Conservation (phyloP, 2,329 filamentous ascomycete genomes). For the Gliomastix tumulicola region DNA sequence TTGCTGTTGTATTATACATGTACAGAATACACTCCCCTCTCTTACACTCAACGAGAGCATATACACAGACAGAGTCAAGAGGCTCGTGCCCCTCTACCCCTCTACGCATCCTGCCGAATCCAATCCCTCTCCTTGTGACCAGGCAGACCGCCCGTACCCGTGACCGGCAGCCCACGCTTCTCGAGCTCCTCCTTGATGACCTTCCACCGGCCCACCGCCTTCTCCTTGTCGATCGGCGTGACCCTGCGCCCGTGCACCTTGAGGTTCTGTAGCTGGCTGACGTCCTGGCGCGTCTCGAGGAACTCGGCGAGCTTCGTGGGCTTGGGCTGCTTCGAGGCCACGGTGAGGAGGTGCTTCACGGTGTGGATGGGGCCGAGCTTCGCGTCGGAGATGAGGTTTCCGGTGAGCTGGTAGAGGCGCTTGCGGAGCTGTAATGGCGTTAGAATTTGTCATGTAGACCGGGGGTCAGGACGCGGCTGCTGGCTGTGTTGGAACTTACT, state of each 20-base stretch:
- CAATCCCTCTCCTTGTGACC: constrained; percentile 36
- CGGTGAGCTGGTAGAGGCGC: constrained; percentile 74
- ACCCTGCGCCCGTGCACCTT: constrained; percentile 56
- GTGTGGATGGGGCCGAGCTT: constrained; percentile 51
- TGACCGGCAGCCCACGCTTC: constrained; percentile 53
- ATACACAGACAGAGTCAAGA: no score
- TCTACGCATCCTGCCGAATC: constrained; percentile 13
- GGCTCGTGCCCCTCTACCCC: no score
- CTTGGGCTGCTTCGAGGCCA: constrained; percentile 47
- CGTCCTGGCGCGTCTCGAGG: constrained; percentile 34
- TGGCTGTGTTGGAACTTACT: constrained; percentile 40
- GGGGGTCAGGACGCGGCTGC: no score
- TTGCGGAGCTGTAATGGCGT: constrained; percentile 72
- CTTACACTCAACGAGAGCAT: no score
- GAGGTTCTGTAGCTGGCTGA: constrained; percentile 60
- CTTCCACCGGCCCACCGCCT: constrained; percentile 69
- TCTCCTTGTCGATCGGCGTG: constrained; percentile 66
- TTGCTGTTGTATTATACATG: background rate
- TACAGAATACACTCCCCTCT: background rate
- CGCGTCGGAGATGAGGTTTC: constrained; percentile 65
- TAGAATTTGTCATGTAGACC: no score
- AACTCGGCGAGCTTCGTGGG: constrained; percentile 56
- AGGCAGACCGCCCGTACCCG: constrained; percentile 31
- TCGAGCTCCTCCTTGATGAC: constrained; percentile 65
- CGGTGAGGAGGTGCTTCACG: constrained; percentile 45